Evolutionary conservation across 805 yeast genomes (phyloP).

Genomic region (Lipomyces orientalis): DNA sequence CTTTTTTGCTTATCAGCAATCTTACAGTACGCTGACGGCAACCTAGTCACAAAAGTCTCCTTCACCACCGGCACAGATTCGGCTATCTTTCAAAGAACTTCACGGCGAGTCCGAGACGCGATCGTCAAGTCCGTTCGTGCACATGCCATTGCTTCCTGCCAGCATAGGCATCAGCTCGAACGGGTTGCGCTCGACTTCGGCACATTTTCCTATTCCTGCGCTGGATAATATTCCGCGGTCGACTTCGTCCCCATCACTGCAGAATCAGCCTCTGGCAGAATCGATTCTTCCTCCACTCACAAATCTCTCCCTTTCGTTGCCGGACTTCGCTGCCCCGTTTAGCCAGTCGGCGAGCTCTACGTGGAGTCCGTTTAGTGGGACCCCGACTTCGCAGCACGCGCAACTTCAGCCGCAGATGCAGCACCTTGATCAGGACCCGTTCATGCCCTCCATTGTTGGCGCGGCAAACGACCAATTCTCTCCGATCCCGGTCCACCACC

Average conservation of each 20-base stretch:
- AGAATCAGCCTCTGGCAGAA: constrained; percentile 13
- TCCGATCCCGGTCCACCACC: constrained; percentile 20
- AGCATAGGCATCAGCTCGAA: neutral
- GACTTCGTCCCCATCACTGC: neutral
- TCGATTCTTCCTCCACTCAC: constrained; percentile 16
- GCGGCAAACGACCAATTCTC: constrained; percentile 9
- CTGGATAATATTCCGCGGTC: neutral
- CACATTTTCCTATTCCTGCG: constrained; percentile 12
- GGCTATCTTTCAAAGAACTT: neutral
- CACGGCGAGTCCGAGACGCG: neutral
- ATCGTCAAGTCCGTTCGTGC: constrained; percentile 24
- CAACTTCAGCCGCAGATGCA: constrained; percentile 14
- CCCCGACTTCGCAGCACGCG: constrained; percentile 27
- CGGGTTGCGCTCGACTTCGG: constrained; percentile 9
- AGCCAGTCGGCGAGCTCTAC: constrained; percentile 11
- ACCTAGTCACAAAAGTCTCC: neutral
- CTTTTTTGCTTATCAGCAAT: neutral
- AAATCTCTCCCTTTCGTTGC: constrained; percentile 2
- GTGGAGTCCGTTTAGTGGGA: constrained; percentile 26
- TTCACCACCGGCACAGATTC: constrained; percentile 10
- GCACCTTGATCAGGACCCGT: constrained; percentile 26
- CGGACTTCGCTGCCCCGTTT: constrained; percentile 23
- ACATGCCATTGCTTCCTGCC: constrained; percentile 3
- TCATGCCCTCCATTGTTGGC: constrained; percentile 19
- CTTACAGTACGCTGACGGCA: neutral